Conservation (phyloP, 75 land plant genomes). For the Cunninghamia lanceolata region DNA sequence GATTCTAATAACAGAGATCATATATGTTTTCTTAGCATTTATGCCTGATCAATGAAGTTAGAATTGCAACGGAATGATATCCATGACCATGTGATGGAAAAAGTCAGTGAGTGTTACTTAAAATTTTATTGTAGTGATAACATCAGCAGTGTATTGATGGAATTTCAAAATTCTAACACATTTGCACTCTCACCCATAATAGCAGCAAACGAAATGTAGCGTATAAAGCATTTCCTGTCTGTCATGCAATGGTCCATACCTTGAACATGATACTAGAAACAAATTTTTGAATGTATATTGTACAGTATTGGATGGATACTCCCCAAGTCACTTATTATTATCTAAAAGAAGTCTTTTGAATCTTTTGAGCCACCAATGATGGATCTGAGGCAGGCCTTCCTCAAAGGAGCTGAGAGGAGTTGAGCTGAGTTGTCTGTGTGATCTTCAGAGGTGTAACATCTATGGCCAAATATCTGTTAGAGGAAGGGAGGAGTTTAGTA, state of each 20-base stretch:
- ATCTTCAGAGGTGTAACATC: not conserved
- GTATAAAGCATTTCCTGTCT: not conserved
- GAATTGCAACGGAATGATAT: not conserved
- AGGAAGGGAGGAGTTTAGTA: not conserved
- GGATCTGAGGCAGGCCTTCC: no score
- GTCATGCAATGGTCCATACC: no score
- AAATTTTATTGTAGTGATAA: not conserved
- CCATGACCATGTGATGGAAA: not conserved
- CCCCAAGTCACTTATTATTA: no score
- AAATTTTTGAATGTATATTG: no score
- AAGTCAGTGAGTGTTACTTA: not conserved
- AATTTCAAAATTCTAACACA: not conserved
- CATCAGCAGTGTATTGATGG: not conserved
- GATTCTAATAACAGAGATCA: not conserved
- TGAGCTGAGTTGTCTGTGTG: not conserved
- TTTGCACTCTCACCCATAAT: not conserved
- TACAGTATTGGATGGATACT: no score
- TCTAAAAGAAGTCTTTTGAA: no score
- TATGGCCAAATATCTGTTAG: no score
- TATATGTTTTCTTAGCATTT: not conserved
- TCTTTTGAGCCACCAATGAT: no score
- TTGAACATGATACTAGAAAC: no score
- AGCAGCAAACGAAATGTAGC: not conserved
- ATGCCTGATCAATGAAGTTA: not conserved
- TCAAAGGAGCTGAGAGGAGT: no score